Conservation (phyloP, 1,284 basidiomycete species). For the Sporisorium iseilematis-ciliati region DNA sequence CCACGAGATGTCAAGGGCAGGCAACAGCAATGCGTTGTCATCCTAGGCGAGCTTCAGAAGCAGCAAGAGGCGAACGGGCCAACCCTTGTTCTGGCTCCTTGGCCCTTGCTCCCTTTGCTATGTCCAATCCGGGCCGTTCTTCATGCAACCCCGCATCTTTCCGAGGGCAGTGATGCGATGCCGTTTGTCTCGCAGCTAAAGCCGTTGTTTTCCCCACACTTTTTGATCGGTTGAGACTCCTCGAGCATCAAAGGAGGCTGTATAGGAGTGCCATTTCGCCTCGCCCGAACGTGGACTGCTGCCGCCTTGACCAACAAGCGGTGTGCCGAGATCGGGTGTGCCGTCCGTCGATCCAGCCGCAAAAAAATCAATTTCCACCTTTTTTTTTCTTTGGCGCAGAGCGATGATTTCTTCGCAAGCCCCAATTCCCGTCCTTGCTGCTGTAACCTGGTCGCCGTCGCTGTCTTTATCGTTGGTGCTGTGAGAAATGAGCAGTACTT, state of each 20-base stretch:
- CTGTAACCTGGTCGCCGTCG: background rate
- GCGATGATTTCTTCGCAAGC: background rate
- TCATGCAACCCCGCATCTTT: slow-evolving; percentile 46
- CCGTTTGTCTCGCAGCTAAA: background rate
- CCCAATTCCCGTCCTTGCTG: too few relatives aligned
- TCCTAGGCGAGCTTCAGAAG: slow-evolving; percentile 5
- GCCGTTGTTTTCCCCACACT: background rate
- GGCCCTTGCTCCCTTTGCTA: background rate
- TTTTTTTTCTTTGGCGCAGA: too few relatives aligned
- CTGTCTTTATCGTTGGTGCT: background rate
- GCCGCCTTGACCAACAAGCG: too few relatives aligned
- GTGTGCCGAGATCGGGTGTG: too few relatives aligned
- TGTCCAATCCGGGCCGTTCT: background rate
- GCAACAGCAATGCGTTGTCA: background rate
- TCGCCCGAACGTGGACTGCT: too few relatives aligned
- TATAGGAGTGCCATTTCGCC: too few relatives aligned
- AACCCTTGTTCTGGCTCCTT: slow-evolving; percentile 6
- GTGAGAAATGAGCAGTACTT: slow-evolving; percentile 14
- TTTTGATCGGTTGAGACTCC: background rate
- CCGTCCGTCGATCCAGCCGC: too few relatives aligned
- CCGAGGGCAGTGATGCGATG: slow-evolving; percentile 22
- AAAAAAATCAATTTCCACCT: too few relatives aligned
- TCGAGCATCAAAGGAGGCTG: too few relatives aligned
- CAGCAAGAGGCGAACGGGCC: slow-evolving; percentile 32
- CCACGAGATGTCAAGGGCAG: background rate